Evolutionary conservation across 2,329 filamentous ascomycete genomes (phyloP).

Genomic region (Apiospora phragmitis): DNA sequence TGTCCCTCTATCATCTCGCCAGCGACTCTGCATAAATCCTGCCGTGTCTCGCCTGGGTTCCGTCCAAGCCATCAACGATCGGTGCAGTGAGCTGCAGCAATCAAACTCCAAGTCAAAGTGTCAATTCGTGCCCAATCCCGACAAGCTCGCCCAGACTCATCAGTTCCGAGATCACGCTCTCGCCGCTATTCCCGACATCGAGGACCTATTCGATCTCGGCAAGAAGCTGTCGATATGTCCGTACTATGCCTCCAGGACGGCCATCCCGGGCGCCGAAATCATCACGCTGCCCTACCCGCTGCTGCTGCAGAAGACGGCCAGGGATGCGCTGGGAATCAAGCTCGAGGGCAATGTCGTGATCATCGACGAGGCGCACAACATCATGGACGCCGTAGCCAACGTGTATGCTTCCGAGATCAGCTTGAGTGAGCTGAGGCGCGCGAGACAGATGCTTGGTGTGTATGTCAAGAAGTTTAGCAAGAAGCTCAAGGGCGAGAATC

Average conservation of each 20-base stretch:
- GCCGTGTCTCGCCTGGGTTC: conserved; percentile 71
- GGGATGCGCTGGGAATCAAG: conserved; percentile 84
- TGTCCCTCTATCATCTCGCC: conserved; percentile 80
- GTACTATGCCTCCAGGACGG: conserved; percentile 90
- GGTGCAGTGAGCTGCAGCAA: conserved; percentile 87
- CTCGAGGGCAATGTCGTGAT: conserved; percentile 89
- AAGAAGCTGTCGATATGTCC: conserved; percentile 82
- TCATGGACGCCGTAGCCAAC: conserved; percentile 90
- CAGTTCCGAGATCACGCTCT: conserved; percentile 84
- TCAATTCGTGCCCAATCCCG: conserved; percentile 74
- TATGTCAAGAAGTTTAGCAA: conserved; percentile 90
- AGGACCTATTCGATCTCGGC: conserved; percentile 80
- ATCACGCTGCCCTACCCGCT: conserved; percentile 91
- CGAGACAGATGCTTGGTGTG: conserved; percentile 71
- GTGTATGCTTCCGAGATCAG: conserved; percentile 81
- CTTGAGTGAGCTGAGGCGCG: conserved; percentile 70
- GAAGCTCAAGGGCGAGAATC: conserved; percentile 84
- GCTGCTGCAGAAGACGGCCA: conserved; percentile 80
- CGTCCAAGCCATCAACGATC: conserved; percentile 85
- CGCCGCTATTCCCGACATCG: conserved; percentile 87
- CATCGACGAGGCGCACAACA: conserved; percentile 95
- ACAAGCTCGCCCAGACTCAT: conserved; percentile 69
- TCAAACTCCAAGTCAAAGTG: conserved; percentile 68
- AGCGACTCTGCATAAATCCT: conserved; percentile 87
- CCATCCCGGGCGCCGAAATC: conserved; percentile 83